Evolutionary conservation across 2,329 filamentous ascomycete species (phyloP).

Genomic region (Neoarthrinium moseri): DNA sequence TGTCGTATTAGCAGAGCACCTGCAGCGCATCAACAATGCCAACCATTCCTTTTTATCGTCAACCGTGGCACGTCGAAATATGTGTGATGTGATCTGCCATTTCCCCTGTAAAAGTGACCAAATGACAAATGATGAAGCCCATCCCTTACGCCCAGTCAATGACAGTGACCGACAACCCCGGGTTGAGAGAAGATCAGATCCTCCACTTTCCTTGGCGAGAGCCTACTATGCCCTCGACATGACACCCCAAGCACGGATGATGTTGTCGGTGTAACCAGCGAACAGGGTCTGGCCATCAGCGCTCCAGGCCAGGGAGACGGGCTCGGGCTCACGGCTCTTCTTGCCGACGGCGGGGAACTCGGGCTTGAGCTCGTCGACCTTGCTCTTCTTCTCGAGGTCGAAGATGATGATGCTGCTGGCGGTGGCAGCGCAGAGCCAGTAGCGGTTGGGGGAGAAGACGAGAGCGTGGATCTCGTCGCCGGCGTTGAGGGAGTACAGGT

Average conservation of each 20-base stretch:
- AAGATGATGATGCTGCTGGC: slow-evolving; percentile 99
- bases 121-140: slow-evolving; percentile 13
- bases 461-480: slow-evolving; percentile 99
- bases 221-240: slow-evolving; percentile 79
- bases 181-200: background rate
- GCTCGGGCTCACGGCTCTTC: slow-evolving; percentile 99
- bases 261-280: slow-evolving; percentile 99
- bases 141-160: slow-evolving; percentile 14
- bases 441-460: slow-evolving; percentile 99
- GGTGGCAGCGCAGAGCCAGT: slow-evolving; percentile 99
- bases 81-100: slow-evolving; percentile 9
- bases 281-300: slow-evolving; percentile 99
- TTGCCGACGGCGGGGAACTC: slow-evolving; percentile 95
- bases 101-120: slow-evolving; percentile 10
- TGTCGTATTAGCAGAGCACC: slow-evolving; percentile 8
- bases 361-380: slow-evolving; percentile 99
- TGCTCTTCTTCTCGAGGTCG: slow-evolving; percentile 99
- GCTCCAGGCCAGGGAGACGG: slow-evolving; percentile 94
- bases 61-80: slow-evolving; percentile 7
- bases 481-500: slow-evolving; percentile 99
- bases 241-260: slow-evolving; percentile 96
- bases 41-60: slow-evolving; percentile 8
- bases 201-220: slow-evolving; percentile 3
- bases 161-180: slow-evolving; percentile 11
- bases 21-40: slow-evolving; percentile 4